phyloP scores from a whole-genome alignment of 805 yeast species.

The Metschnikowia gruessii region DNA sequence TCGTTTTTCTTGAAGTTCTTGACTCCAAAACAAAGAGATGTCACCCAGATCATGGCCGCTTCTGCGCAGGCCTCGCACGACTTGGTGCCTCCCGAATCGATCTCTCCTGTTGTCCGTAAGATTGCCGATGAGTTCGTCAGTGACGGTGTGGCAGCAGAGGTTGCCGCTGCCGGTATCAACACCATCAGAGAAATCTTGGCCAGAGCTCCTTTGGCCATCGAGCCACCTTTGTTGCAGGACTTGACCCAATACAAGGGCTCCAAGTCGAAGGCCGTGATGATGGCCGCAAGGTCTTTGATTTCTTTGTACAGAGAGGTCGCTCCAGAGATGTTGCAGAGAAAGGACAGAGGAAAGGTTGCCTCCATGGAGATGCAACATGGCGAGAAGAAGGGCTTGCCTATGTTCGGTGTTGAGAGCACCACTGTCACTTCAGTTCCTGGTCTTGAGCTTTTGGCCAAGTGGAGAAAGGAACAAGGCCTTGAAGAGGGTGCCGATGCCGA shows the following conservation, averaged over 20 bases:
- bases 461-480: constrained; percentile 66
- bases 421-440: constrained; percentile 81
- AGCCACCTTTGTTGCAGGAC: constrained; percentile 82
- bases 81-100: constrained; percentile 92
- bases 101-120: constrained; percentile 77
- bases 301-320: constrained; percentile 90
- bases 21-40: constrained; percentile 92
- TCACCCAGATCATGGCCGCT: constrained; percentile 95
- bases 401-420: constrained; percentile 71
- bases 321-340: constrained; percentile 87
- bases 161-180: constrained; percentile 96
- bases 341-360: constrained; percentile 92
- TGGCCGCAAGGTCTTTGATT: constrained; percentile 89
- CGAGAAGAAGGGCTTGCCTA: constrained; percentile 48
- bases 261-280: constrained; percentile 87
- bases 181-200: constrained; percentile 90
- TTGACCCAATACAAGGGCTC: constrained; percentile 88
- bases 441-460: constrained; percentile 80
- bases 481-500: constrained; percentile 46
- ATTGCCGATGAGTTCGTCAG: constrained; percentile 97
- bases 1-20: constrained; percentile 84
- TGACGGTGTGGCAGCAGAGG: constrained; percentile 98
- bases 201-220: constrained; percentile 94
- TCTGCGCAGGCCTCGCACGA: constrained; percentile 96
- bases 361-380: constrained; percentile 70